Percentiles rank a stretch among this genome's conserved stretches.
phyloP scores from a whole-genome alignment of 768 basidiomycete species.

The Termitomyces sp. region DNA sequence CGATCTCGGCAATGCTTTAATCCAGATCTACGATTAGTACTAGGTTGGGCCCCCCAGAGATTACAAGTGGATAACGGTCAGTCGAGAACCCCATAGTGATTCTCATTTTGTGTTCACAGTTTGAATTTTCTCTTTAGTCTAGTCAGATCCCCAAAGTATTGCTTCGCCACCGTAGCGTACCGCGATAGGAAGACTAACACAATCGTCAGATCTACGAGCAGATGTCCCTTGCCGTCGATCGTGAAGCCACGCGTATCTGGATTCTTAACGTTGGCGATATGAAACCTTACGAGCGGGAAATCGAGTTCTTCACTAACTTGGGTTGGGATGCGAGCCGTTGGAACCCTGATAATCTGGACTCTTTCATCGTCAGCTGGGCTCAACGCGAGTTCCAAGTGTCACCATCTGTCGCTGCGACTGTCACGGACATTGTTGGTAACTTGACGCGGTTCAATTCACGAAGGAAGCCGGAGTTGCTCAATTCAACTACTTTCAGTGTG shows the following conservation, averaged over 20 bases:
- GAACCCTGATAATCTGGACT: constrained; percentile 46
- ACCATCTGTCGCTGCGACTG: constrained; percentile 28
- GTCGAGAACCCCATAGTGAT: constrained; percentile 10
- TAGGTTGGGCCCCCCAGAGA: constrained; percentile 59
- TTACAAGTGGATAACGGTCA: constrained; percentile 67
- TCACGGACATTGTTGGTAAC: constrained; percentile 50
- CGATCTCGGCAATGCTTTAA: not conserved
- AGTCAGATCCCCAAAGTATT: not conserved
- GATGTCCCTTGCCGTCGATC: constrained; percentile 59
- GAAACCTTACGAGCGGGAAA: constrained; percentile 68
- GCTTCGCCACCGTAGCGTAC: not conserved
- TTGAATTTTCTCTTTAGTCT: not conserved
- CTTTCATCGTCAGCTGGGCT: constrained; percentile 54
- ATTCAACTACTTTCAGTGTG: constrained; percentile 55
- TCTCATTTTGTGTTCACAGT: not conserved
- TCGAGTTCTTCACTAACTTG: constrained; percentile 60
- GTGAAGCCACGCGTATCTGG: constrained; percentile 56
- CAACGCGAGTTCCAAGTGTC: constrained; percentile 56
- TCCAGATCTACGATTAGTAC: not conserved
- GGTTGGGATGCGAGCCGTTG: constrained; percentile 57
- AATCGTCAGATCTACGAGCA: constrained; percentile 52
- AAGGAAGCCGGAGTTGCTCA: constrained; percentile 62
- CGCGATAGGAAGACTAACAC: not conserved
- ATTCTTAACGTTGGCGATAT: constrained; percentile 76
- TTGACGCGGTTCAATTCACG: constrained; percentile 51